Percentiles rank a stretch among this genome's conserved stretches.
These are phyloP conservation scores for Exophiala sp. DNA, from an alignment of 2,329 filamentous ascomycete genomes.

Conservation along the genomic window DNA sequence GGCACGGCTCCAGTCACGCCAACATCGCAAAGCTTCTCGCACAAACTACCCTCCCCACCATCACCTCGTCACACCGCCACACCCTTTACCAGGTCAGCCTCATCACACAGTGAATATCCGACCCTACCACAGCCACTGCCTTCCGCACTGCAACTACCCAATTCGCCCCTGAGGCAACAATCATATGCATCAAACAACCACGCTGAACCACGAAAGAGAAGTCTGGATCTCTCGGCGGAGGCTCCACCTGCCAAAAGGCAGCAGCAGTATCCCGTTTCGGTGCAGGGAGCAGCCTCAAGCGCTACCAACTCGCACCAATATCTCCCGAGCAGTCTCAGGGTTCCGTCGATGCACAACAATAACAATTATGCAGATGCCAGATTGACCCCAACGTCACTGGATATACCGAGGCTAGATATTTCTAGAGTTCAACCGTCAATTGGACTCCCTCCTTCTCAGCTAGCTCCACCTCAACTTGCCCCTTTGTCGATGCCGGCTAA, in stretches of 20 bases:
- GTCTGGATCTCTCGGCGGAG: slow-evolving; percentile 52
- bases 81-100: slow-evolving; percentile 9
- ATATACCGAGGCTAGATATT: slow-evolving; percentile 22
- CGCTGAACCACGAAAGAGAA: slow-evolving; percentile 56
- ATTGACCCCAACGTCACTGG: slow-evolving; percentile 26
- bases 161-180: slow-evolving; percentile 24
- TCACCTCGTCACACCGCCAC: slow-evolving; percentile 20
- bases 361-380: not conserved
- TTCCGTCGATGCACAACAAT: slow-evolving; percentile 5
- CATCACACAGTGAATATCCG: slow-evolving; percentile 19
- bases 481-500: slow-evolving; percentile 35
- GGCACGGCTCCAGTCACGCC: slow-evolving; percentile 25
- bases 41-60: slow-evolving; percentile 28
- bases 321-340: slow-evolving; percentile 2
- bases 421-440: slow-evolving; percentile 1
- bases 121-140: slow-evolving; percentile 25
- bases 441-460: slow-evolving; percentile 4
- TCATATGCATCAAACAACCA: slow-evolving; percentile 30
- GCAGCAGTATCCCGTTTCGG: slow-evolving; percentile 9
- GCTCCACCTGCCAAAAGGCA: slow-evolving; percentile 57
- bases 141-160: slow-evolving; percentile 18
- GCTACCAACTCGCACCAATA: slow-evolving; percentile 19
- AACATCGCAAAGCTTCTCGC: slow-evolving; percentile 36
- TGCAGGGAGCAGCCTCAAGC: not conserved
- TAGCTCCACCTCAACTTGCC: slow-evolving; percentile 24